Conservation (phyloP, 2,329 filamentous ascomycete genomes). For the Pleoardoris graminearum region DNA sequence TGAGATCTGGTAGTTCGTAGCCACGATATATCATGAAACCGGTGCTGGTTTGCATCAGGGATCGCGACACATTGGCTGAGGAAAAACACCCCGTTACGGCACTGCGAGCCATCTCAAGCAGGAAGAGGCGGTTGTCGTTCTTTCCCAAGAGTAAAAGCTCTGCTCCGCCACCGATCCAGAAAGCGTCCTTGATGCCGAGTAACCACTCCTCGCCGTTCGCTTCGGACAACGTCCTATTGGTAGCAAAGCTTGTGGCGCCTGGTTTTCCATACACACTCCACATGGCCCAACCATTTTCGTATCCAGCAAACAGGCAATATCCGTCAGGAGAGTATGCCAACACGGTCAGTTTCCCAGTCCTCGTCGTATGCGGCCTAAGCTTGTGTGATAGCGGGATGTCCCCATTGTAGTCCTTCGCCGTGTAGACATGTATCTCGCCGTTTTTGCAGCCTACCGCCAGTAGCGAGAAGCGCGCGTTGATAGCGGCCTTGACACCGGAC, state of each 20-base stretch:
- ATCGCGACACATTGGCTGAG: conserved; percentile 85
- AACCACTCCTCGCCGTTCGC: conserved; percentile 82
- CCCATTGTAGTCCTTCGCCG: conserved; percentile 87
- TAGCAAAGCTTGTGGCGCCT: conserved; percentile 79
- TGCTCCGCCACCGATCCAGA: conserved; percentile 86
- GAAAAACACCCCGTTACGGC: conserved; percentile 92
- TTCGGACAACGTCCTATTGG: conserved; percentile 65
- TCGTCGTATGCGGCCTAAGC: conserved; percentile 70
- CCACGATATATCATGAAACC: conserved; percentile 92
- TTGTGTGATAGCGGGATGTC: conserved; percentile 88
- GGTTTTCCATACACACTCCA: conserved; percentile 98
- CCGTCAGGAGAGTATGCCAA: conserved; percentile 91
- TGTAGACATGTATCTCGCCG: conserved; percentile 85
- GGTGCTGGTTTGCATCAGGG: conserved; percentile 83
- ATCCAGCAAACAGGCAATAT: conserved; percentile 93
- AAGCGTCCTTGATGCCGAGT: conserved; percentile 73
- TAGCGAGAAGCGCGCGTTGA: conserved; percentile 94
- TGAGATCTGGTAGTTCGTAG: conserved; percentile 87
- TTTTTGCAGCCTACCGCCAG: conserved; percentile 83
- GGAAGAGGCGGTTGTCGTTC: conserved; percentile 79
- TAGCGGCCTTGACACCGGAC: conserved; percentile 72
- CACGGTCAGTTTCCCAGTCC: conserved; percentile 71
- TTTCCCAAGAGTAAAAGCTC: conserved; percentile 76
- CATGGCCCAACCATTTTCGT: conserved; percentile 87
- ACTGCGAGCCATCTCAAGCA: conserved; percentile 89